Percentiles rank a stretch among this genome's conserved stretches.
These are phyloP conservation scores for Uncinocarpus reesii DNA, from an alignment of 2,329 filamentous ascomycete genomes.

Conservation along the genomic window DNA sequence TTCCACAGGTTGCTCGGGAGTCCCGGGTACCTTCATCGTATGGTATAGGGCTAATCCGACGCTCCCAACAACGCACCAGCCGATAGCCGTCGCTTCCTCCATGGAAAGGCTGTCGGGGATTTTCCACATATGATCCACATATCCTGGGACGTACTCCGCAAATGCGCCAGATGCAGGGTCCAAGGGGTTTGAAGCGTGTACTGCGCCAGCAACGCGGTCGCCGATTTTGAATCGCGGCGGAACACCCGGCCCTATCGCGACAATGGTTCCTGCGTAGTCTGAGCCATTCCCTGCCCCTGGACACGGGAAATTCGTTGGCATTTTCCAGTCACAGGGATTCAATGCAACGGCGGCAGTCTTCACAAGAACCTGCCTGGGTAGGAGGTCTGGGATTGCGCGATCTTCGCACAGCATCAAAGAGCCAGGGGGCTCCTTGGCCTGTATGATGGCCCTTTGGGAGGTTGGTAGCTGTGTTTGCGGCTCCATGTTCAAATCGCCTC, in stretches of 20 bases:
- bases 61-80: constrained; percentile 24
- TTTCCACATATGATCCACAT: constrained; percentile 24
- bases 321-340: constrained; percentile 23
- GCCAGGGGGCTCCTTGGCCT: background rate
- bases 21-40: constrained; percentile 22
- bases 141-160: constrained; percentile 27
- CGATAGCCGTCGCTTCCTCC: constrained; percentile 25
- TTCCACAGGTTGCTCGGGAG: constrained; percentile 16
- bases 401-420: background rate
- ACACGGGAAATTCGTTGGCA: constrained; percentile 17
- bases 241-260: constrained; percentile 10
- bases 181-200: constrained; percentile 25
- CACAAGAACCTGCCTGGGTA: constrained; percentile 14
- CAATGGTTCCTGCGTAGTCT: constrained; percentile 16
- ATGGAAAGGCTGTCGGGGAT: constrained; percentile 26
- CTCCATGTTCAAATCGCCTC: background rate
- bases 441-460: constrained; percentile 1
- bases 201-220: constrained; percentile 29
- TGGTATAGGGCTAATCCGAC: constrained; percentile 26
- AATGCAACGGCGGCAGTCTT: constrained; percentile 19
- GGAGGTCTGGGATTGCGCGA: constrained; percentile 2
- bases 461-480: background rate
- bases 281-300: constrained; percentile 14
- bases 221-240: constrained; percentile 17
- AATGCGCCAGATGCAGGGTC: constrained; percentile 28